phyloP scores from a whole-genome alignment of 306 rosid species.

The Cucumis sativus region DNA sequence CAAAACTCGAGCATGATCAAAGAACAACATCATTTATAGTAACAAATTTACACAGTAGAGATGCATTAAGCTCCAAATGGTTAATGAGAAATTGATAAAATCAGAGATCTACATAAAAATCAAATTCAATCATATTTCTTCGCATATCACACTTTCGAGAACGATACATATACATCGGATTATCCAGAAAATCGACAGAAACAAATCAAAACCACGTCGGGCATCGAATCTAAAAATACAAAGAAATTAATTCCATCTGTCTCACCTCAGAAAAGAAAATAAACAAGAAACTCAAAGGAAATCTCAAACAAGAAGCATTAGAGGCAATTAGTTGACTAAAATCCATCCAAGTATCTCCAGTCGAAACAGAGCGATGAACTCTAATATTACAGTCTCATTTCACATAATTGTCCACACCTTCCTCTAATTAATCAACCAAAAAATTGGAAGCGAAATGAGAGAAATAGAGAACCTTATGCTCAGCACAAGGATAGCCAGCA shows the following conservation, averaged over 20 bases:
- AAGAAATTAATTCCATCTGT: not conserved
- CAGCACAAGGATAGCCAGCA: constrained; percentile 72
- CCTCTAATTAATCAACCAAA: not conserved
- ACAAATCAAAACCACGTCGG: not conserved
- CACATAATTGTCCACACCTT: not conserved
- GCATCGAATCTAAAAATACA: not conserved
- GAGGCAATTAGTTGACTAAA: not conserved
- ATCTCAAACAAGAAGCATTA: not conserved
- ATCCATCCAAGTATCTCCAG: not conserved
- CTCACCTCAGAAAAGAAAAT: not conserved
- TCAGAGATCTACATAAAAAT: not conserved
- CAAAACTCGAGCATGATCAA: not conserved
- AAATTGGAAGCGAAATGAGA: not conserved
- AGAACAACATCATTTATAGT: not conserved
- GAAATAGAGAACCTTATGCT: constrained; percentile 33
- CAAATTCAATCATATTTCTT: not conserved
- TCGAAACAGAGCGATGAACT: not conserved
- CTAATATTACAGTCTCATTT: not conserved
- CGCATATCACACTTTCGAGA: not conserved
- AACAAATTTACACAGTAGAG: not conserved
- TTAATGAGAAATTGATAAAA: not conserved
- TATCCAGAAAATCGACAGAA: not conserved
- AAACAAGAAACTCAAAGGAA: not conserved
- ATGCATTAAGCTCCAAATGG: not conserved
- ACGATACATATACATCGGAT: not conserved